These are phyloP conservation scores for Alternaria angustiovoidea DNA, from an alignment of 2,329 filamentous ascomycete genomes.

Conservation along the genomic window DNA sequence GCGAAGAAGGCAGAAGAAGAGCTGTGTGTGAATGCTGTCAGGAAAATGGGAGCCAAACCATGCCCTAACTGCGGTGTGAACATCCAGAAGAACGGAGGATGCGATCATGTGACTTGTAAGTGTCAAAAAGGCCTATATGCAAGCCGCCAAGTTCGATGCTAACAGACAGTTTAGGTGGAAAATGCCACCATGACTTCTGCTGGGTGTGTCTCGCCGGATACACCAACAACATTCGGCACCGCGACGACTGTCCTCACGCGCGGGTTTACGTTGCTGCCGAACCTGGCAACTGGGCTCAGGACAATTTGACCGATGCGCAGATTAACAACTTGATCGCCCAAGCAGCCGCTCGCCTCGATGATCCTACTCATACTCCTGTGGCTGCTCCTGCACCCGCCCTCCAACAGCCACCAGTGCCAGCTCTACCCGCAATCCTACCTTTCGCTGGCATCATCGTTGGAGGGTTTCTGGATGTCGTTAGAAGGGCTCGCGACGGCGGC, in stretches of 20 bases:
- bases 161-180: constrained; percentile 11
- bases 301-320: constrained; percentile 11
- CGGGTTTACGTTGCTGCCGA: constrained; percentile 23
- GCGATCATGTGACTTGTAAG: constrained; percentile 39
- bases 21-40: constrained; percentile 22
- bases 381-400: not conserved
- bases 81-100: constrained; percentile 39
- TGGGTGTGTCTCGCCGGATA: constrained; percentile 29
- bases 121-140: not conserved
- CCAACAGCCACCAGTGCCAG: not conserved
- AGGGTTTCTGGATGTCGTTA: not conserved
- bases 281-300: constrained; percentile 17
- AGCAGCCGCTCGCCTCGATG: not conserved
- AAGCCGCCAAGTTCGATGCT: not conserved
- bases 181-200: constrained; percentile 34
- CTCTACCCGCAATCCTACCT: not conserved
- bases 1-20: constrained; percentile 27
- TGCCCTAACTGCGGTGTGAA: constrained; percentile 37
- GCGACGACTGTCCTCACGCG: constrained; percentile 16
- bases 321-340: constrained; percentile 13
- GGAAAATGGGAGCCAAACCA: constrained; percentile 34
- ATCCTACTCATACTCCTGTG: not conserved
- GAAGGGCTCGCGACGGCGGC: not conserved
- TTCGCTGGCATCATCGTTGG: not conserved
- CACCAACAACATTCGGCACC: constrained; percentile 10